Percentiles rank a stretch among this genome's conserved stretches.
Conservation (phyloP, 208 protist species). For the Leishmania tropica region DNA sequence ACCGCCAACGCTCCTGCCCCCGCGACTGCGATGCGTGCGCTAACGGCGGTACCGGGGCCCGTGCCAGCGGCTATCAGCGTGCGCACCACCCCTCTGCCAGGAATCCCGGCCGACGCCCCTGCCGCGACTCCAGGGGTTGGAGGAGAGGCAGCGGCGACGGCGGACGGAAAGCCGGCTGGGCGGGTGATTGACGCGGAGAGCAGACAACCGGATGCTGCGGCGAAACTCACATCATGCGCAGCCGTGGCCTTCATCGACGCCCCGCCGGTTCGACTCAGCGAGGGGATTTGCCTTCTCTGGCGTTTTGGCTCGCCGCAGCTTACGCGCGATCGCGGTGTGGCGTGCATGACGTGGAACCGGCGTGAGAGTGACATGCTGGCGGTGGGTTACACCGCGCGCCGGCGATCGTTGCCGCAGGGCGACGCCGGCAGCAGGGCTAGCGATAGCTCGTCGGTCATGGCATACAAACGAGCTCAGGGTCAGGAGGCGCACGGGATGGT, state of each 20-base stretch:
- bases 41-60: not conserved
- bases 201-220: not conserved
- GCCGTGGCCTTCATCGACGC: not conserved
- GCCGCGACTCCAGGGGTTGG: not conserved
- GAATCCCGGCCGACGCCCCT: slow-evolving; percentile 1
- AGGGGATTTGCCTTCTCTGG: slow-evolving; percentile 85
- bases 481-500: slow-evolving; percentile 79
- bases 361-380: slow-evolving; percentile 86
- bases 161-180: not conserved
- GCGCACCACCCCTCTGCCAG: slow-evolving; percentile 8
- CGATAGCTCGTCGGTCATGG: not conserved
- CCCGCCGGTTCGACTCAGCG: slow-evolving; percentile 34
- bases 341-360: slow-evolving; percentile 93
- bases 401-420: slow-evolving; percentile 1
- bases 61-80: not conserved
- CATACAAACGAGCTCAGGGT: slow-evolving; percentile 14
- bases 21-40: not conserved
- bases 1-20: not conserved
- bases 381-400: slow-evolving; percentile 49
- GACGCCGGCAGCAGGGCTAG: not conserved
- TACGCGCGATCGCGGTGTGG: slow-evolving; percentile 80
- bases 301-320: slow-evolving; percentile 70
- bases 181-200: not conserved
- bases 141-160: not conserved
- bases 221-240: not conserved